Conservation (phyloP, 306 rosid species). For the Albizia julibrissin region DNA sequence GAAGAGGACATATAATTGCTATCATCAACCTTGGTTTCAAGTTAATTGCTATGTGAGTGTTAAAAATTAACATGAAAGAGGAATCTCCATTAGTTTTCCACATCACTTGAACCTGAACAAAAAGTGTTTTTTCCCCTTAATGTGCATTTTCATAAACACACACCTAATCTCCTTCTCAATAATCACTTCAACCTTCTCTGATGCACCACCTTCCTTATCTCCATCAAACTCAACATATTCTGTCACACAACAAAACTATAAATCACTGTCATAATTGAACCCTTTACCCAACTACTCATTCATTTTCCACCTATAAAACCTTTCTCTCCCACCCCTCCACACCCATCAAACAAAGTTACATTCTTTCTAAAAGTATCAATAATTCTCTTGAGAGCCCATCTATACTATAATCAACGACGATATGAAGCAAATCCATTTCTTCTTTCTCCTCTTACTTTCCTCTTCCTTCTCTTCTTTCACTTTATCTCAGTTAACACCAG, state of each 20-base stretch:
- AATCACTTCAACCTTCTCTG: slow-evolving; percentile 8
- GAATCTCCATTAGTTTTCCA: neutral
- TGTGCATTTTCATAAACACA: neutral
- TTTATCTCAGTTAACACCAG: slow-evolving; percentile 46
- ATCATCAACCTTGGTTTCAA: too few species aligned
- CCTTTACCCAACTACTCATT: neutral
- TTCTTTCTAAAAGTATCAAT: too few species aligned
- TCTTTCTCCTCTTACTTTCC: slow-evolving; percentile 27
- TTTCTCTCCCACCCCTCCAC: slow-evolving; percentile 13
- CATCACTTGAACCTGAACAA: neutral
- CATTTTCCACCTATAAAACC: slow-evolving; percentile 35
- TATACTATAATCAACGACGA: neutral
- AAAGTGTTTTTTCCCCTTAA: neutral
- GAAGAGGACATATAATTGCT: too few species aligned
- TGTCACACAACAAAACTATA: neutral
- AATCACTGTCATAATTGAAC: neutral
- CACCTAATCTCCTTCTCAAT: neutral
- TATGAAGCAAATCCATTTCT: slow-evolving; percentile 38
- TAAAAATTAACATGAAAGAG: too few species aligned
- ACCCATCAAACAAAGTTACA: too few species aligned
- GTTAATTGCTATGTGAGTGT: too few species aligned
- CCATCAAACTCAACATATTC: slow-evolving; percentile 27
- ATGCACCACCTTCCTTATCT: slow-evolving; percentile 36
- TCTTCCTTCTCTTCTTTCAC: slow-evolving; percentile 29
- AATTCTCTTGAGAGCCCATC: too few species aligned